Evolutionary conservation across 1,139 yeast species (phyloP).

Genomic region (Diutina neorugosa): DNA sequence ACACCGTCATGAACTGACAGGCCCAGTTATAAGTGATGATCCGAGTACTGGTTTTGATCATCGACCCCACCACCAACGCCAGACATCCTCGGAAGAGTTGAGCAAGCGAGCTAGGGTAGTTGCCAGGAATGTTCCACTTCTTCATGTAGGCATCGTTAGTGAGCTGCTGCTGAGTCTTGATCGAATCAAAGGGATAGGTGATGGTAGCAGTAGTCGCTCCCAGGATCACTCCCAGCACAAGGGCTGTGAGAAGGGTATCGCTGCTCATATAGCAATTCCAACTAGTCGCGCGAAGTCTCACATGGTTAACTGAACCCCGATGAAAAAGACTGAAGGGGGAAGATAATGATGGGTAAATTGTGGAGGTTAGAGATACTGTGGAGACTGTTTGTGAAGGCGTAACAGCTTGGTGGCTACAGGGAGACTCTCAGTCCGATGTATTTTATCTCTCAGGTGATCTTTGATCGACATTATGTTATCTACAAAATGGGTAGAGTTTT

Average conservation of each 20-base stretch:
- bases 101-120: conserved; percentile 26
- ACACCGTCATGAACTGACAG: conserved; percentile 61
- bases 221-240: conserved; percentile 66
- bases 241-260: conserved; percentile 42
- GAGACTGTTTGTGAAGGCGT: too few species aligned
- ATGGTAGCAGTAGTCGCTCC: conserved; percentile 59
- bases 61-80: conserved; percentile 67
- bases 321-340: too few species aligned
- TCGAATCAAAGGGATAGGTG: conserved; percentile 77
- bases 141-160: conserved; percentile 30
- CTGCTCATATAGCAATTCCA: background rate
- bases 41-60: conserved; percentile 61
- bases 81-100: conserved; percentile 64
- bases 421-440: too few species aligned
- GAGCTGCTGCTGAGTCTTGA: conserved; percentile 65
- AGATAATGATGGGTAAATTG: too few species aligned
- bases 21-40: conserved; percentile 68
- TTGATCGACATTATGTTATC: too few species aligned
- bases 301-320: too few species aligned
- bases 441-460: too few species aligned
- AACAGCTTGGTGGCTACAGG: too few species aligned
- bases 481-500: too few species aligned
- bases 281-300: background rate
- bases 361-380: too few species aligned
- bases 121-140: conserved; percentile 25